These are phyloP conservation scores for Tetradesmus lagerheimii DNA, from an alignment of 139 green algal genomes.

Conservation along the genomic window DNA sequence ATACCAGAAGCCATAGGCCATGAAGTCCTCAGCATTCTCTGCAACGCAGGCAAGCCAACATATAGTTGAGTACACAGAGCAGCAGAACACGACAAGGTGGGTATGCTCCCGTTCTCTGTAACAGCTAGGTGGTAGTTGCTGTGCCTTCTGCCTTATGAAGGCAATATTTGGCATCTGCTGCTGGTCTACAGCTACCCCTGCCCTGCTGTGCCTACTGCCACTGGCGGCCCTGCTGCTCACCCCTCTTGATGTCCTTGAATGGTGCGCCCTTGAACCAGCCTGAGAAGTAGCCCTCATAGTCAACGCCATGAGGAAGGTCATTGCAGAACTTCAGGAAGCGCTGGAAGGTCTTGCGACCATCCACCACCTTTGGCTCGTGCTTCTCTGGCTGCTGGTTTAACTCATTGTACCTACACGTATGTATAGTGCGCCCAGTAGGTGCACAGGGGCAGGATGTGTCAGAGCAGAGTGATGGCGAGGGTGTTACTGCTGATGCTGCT, in stretches of 20 bases:
- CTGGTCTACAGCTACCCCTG: background rate
- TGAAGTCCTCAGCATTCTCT: slow-evolving; percentile 52
- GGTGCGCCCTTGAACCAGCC: slow-evolving; percentile 47
- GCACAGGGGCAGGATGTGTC: too few relatives aligned
- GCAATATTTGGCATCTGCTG: too few relatives aligned
- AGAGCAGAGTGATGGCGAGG: too few relatives aligned
- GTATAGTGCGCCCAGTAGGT: too few relatives aligned
- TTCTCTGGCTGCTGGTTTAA: slow-evolving; percentile 33
- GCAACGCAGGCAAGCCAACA: background rate
- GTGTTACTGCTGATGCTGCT: background rate
- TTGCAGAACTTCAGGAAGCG: slow-evolving; percentile 41
- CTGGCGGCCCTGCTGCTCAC: background rate
- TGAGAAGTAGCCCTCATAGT: slow-evolving; percentile 47
- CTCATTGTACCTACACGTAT: slow-evolving; percentile 18
- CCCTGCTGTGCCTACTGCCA: background rate
- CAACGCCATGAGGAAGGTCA: slow-evolving; percentile 37
- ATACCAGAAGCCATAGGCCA: slow-evolving; percentile 54
- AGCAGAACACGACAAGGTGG: background rate
- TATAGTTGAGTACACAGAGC: too few relatives aligned
- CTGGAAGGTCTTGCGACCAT: slow-evolving; percentile 37
- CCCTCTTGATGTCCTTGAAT: slow-evolving; percentile 42
- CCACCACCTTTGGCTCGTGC: slow-evolving; percentile 14
- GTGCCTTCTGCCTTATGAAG: too few relatives aligned
- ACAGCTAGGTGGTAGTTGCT: too few relatives aligned
- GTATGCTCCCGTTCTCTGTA: background rate